These are phyloP conservation scores for Gastrodia elata DNA, from an alignment of 106 monocot genomes.

Conservation along the genomic window DNA sequence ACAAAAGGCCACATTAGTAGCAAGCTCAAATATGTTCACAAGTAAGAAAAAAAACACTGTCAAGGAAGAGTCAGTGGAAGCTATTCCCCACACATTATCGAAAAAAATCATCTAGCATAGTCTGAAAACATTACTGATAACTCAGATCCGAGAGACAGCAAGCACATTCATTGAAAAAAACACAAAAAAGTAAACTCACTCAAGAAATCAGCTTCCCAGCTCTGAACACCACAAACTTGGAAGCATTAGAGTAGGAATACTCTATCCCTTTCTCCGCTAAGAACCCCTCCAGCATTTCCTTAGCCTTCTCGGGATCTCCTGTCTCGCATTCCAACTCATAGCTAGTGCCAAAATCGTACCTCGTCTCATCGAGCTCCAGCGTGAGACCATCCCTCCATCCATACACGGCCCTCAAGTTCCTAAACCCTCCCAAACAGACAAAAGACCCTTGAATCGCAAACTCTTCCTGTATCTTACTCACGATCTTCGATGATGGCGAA, in stretches of 20 bases:
- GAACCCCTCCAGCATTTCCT: conserved; percentile 65
- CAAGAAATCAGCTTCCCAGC: conserved; percentile 70
- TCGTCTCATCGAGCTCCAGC: conserved; percentile 92
- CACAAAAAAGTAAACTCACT: conserved; percentile 4
- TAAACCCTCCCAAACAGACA: conserved; percentile 76
- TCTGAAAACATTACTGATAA: not conserved
- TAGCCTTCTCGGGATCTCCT: conserved; percentile 59
- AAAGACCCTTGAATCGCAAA: conserved; percentile 27
- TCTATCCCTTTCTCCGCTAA: conserved; percentile 48
- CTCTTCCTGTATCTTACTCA: conserved; percentile 44
- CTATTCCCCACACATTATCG: not conserved
- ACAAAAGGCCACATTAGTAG: too few species aligned
- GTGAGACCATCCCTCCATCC: conserved; percentile 61
- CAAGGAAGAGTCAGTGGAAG: too few species aligned
- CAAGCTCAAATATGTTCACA: too few species aligned
- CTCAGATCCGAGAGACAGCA: not conserved
- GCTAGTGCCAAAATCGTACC: conserved; percentile 70
- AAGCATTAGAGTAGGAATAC: conserved; percentile 48
- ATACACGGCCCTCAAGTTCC: conserved; percentile 84
- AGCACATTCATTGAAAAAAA: not conserved
- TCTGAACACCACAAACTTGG: conserved; percentile 76
- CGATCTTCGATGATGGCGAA: conserved; percentile 28
- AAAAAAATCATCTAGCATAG: too few species aligned
- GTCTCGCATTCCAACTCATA: conserved; percentile 98
- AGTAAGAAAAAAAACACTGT: too few species aligned